A percentile compares a stretch with the other conserved stretches of the same genome.
Conservation (phyloP, 108 stramenopile species). For the Nannochloropsis oceanica region DNA sequence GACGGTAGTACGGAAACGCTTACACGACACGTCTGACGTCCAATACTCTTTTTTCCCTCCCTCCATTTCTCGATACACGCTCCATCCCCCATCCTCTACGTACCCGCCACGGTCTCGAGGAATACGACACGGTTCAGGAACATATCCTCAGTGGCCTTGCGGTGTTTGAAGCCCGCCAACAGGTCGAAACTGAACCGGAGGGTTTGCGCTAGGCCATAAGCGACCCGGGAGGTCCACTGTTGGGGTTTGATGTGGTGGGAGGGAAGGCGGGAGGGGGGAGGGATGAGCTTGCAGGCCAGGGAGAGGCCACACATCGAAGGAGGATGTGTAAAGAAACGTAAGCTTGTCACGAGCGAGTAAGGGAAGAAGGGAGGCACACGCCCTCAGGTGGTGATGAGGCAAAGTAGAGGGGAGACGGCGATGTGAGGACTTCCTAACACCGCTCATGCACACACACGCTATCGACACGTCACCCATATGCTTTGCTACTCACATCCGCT, state of each 20-base stretch:
- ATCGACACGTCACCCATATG: not conserved
- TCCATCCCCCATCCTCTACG: not conserved
- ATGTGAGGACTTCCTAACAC: not conserved
- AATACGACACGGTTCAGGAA: constrained; percentile 29
- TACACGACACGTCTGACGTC: no score
- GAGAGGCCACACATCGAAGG: not conserved
- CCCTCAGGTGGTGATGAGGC: not conserved
- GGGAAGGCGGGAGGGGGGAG: not conserved
- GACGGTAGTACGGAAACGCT: no score
- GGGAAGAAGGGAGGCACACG: not conserved
- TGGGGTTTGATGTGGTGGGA: not conserved
- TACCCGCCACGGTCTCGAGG: constrained; percentile 31
- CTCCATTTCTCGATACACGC: no score
- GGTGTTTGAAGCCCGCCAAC: constrained; percentile 29
- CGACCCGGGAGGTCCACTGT: constrained; percentile 7
- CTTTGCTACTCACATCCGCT: not conserved
- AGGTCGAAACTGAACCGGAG: constrained; percentile 21
- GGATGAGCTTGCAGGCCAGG: not conserved
- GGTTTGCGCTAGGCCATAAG: not conserved
- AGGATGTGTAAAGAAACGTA: not conserved
- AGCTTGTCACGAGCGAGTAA: not conserved
- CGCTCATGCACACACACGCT: not conserved
- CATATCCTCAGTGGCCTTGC: constrained; percentile 21
- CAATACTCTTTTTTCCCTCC: no score
- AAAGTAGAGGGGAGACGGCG: not conserved